These are phyloP conservation scores for Suhomyces kilbournensis DNA, from an alignment of 805 yeast species.

Conservation along the genomic window DNA sequence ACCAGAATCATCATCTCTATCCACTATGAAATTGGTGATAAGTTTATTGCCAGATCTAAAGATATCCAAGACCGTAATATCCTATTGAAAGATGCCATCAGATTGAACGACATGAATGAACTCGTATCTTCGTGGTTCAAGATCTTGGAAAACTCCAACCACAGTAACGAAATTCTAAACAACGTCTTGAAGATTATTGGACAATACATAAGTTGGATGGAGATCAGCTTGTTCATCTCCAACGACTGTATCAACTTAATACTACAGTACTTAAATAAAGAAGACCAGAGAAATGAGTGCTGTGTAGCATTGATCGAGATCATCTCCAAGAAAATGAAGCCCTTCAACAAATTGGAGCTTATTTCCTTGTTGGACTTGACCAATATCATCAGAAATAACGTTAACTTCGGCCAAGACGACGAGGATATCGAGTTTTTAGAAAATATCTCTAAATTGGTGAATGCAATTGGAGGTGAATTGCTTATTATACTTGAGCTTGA, in stretches of 20 bases:
- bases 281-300: conserved; percentile 54
- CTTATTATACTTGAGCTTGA: conserved; percentile 60
- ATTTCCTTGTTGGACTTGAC: conserved; percentile 68
- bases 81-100: conserved; percentile 74
- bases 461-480: conserved; percentile 73
- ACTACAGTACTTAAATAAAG: conserved; percentile 53
- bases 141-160: conserved; percentile 42
- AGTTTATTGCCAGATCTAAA: conserved; percentile 69
- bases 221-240: conserved; percentile 67
- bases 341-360: conserved; percentile 65
- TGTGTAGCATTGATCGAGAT: conserved; percentile 60
- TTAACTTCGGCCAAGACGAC: conserved; percentile 35
- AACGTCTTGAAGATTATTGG: conserved; percentile 69
- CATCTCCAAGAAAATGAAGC: conserved; percentile 74
- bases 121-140: conserved; percentile 68
- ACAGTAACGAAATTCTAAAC: conserved; percentile 47
- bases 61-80: conserved; percentile 63
- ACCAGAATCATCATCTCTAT: conserved; percentile 68
- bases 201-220: conserved; percentile 90
- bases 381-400: conserved; percentile 37
- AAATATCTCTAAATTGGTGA: conserved; percentile 67
- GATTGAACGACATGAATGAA: conserved; percentile 68
- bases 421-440: conserved; percentile 65
- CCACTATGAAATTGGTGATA: conserved; percentile 93
- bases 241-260: conserved; percentile 55